Percentiles rank a stretch among this genome's conserved stretches.
phyloP scores from a whole-genome alignment of 1,284 basidiomycete species.

The Papiliotrema fonsecae region DNA sequence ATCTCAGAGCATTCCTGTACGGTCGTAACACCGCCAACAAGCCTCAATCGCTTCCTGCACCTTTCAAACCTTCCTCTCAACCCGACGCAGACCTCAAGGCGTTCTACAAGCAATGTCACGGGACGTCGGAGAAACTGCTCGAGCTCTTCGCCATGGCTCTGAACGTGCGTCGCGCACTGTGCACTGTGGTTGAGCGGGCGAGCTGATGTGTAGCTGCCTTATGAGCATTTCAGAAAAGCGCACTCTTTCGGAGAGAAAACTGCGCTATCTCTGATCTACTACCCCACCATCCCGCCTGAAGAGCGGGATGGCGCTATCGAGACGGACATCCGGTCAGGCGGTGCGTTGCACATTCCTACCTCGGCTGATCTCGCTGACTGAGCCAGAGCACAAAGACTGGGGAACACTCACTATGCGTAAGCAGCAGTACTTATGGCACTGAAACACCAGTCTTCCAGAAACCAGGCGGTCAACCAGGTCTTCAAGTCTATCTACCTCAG shows the following conservation, averaged over 20 bases:
- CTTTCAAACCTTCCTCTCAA: constrained; percentile 6
- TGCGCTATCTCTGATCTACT: constrained; percentile 20
- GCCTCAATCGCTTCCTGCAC: constrained; percentile 14
- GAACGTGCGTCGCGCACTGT: constrained; percentile 6
- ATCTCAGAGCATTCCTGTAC: constrained; percentile 19
- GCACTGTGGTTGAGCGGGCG: not conserved
- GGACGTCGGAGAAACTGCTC: constrained; percentile 14
- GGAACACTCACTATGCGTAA: constrained; percentile 20
- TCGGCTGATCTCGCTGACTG: not conserved
- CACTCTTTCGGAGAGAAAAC: constrained; percentile 22
- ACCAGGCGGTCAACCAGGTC: constrained; percentile 17
- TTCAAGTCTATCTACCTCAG: constrained; percentile 18
- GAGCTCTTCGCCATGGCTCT: constrained; percentile 22
- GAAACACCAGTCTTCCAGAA: constrained; percentile 20
- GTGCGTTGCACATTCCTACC: constrained; percentile 2
- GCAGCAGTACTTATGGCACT: too few species aligned
- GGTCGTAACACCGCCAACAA: constrained; percentile 15
- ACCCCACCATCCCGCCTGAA: constrained; percentile 9
- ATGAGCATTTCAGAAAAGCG: constrained; percentile 15
- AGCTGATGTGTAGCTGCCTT: constrained; percentile 9
- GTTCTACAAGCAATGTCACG: constrained; percentile 20
- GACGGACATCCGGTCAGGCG: constrained; percentile 21
- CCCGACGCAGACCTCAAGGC: constrained; percentile 8
- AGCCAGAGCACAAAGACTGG: constrained; percentile 25
- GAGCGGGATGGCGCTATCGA: constrained; percentile 5